Percentiles rank a stretch among this genome's conserved stretches.
Evolutionary conservation across 2,329 filamentous ascomycete genomes (phyloP).

Genomic region (Pseudogymnoascus verrucosus): DNA sequence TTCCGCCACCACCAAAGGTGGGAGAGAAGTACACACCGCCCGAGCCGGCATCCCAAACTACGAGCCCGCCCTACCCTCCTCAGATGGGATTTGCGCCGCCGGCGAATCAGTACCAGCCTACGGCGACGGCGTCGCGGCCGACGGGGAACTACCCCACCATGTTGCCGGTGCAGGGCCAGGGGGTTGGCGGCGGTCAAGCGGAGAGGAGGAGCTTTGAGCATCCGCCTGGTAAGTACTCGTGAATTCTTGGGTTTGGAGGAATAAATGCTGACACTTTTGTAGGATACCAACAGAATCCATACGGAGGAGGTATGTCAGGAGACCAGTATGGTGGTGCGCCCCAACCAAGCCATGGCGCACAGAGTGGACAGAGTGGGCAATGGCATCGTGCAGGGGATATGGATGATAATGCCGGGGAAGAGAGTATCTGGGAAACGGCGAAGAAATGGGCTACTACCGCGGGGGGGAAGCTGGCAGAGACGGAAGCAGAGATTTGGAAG

Average conservation of each 20-base stretch:
- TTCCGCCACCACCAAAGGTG: conserved; percentile 45
- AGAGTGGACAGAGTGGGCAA: conserved; percentile 27
- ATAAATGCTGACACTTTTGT: background rate
- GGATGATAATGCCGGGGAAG: conserved; percentile 22
- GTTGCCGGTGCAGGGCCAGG: background rate
- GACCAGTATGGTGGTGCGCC: conserved; percentile 30
- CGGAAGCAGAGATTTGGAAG: conserved; percentile 55
- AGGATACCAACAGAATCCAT: conserved; percentile 49
- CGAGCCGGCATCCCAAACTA: conserved; percentile 27
- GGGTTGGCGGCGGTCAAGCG: background rate
- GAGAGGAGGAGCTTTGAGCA: conserved; percentile 24
- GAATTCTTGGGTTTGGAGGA: background rate
- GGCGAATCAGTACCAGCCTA: conserved; percentile 19
- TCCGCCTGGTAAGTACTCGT: conserved; percentile 16
- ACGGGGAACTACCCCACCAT: background rate
- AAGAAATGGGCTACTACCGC: conserved; percentile 51
- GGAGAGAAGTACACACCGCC: conserved; percentile 37
- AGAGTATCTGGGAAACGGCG: conserved; percentile 46
- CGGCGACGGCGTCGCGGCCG: conserved; percentile 16
- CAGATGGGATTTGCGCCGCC: conserved; percentile 47
- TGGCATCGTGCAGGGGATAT: conserved; percentile 3
- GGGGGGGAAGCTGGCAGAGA: conserved; percentile 48
- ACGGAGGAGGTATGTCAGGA: conserved; percentile 43
- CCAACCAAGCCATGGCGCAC: conserved; percentile 29
- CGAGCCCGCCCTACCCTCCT: conserved; percentile 33